Conservation (phyloP, 345 rosid species). For the Populus pruinosa region DNA sequence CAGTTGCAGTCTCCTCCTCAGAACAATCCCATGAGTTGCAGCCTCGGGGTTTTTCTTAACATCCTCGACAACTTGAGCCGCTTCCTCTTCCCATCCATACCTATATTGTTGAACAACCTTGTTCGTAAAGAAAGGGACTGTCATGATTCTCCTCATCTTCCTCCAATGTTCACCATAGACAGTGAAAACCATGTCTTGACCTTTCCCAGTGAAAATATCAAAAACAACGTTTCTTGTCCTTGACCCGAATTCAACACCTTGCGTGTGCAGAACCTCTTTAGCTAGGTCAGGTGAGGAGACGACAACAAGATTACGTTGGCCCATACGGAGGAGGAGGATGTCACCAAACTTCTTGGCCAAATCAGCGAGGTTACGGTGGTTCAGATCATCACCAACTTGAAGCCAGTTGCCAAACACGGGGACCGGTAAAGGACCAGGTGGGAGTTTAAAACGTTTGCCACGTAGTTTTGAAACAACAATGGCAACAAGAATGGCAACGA, state of each 20-base stretch:
- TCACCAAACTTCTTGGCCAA: conserved; percentile 71
- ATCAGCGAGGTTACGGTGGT: conserved; percentile 85
- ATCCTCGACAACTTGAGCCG: conserved; percentile 65
- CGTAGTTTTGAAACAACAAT: conserved; percentile 73
- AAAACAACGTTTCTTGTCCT: conserved; percentile 90
- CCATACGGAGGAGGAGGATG: conserved; percentile 74
- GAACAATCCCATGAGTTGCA: conserved; percentile 64
- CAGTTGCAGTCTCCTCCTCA: conserved; percentile 72
- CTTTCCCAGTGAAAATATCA: conserved; percentile 94
- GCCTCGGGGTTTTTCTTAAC: conserved; percentile 70
- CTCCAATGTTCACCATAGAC: conserved; percentile 99
- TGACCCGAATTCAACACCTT: conserved; percentile 93
- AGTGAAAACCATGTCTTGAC: conserved; percentile 99
- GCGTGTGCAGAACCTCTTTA: conserved; percentile 89
- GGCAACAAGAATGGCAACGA: conserved; percentile 60
- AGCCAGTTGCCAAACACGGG: conserved; percentile 98
- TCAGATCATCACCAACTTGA: conserved; percentile 95
- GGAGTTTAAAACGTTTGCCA: conserved; percentile 78
- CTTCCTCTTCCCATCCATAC: conserved; percentile 72
- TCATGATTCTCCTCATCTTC: conserved; percentile 97
- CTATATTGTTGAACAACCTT: conserved; percentile 80
- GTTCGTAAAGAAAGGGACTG: conserved; percentile 96
- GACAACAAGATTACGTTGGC: conserved; percentile 82
- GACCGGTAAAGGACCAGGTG: conserved; percentile 85
- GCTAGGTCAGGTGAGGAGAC: conserved; percentile 86